Evolutionary conservation across 257 asterid genomes (phyloP), one percentile per base, ranked within the genome.

Genomic region (Solanum pinnatisectum): DNA sequence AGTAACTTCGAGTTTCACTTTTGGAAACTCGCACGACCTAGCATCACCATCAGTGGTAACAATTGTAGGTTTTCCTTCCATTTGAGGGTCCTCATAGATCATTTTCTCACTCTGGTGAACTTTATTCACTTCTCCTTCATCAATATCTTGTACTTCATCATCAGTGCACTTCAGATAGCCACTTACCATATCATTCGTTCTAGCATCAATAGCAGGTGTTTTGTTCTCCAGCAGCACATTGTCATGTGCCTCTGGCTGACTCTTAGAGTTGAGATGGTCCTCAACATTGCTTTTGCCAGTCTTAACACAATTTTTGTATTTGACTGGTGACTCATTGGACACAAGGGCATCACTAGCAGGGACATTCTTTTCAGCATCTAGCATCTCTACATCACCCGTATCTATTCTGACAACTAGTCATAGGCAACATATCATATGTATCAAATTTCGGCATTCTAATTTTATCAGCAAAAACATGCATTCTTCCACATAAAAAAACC

Each of bases 381-480:
- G 93, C 95, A 93, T 93, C 89, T 90, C 93, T 56, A 91, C 89
- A 73, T 92, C 93, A 83, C 88, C 87, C 87, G 90, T 91, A 88
- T 89, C 91, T 95, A 91, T 91, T 86, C 67, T 36, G 87, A 85
- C 27, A 89, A 86, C 93, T 90, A 87, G 74, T 74, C 87, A 68
- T 72, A 86, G 6, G 44, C 14, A 84, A 52, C 49, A 87, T 13
- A 67, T 25, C 39, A 78, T 44, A 44, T 87, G 85, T 68, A 68
- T 68, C 37, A 68, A 14, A 27, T 11, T 68, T 13, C 1, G 9
- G 8, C 9, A 30, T 68, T n/a, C n/a, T n/a, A n/a, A n/a, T n/a
- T n/a, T n/a, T n/a, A n/a, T n/a, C n/a, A n/a, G n/a, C n/a, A n/a
- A n/a, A n/a, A n/a, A n/a, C n/a, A n/a, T n/a, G n/a, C n/a, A n/a